Evolutionary conservation across 176 grass and related monocot genomes (phyloP).

Genomic region (Zizania latifolia): DNA sequence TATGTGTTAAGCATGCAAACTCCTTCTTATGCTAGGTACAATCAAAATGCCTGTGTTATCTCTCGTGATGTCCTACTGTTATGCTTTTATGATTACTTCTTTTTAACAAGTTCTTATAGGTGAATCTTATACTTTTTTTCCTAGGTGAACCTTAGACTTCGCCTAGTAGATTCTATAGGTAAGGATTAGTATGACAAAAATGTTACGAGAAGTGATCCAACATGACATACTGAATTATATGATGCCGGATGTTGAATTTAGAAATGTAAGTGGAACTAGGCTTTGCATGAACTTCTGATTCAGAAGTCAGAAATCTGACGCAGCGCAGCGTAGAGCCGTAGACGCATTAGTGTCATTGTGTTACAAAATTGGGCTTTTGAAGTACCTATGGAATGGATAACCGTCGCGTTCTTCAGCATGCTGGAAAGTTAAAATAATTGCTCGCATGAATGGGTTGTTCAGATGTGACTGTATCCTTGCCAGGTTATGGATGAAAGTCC

Average conservation of each 20-base stretch:
- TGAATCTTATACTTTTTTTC: neutral
- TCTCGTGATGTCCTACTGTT: neutral
- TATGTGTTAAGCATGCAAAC: slow-evolving; percentile 2
- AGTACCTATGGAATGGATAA: too few relatives aligned
- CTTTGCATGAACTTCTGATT: neutral
- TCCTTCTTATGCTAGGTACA: slow-evolving; percentile 23
- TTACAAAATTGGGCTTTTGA: too few relatives aligned
- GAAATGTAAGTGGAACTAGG: neutral
- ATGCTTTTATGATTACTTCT: neutral
- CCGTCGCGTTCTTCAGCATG: too few relatives aligned
- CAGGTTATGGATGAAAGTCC: neutral
- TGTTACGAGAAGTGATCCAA: neutral
- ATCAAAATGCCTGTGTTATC: neutral
- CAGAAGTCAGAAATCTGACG: neutral
- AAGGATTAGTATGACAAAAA: neutral
- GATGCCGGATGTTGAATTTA: neutral
- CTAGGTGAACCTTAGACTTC: neutral
- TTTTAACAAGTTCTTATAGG: neutral
- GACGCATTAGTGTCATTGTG: neutral
- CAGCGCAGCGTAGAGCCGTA: too few relatives aligned
- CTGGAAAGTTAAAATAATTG: neutral
- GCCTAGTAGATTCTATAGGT: neutral
- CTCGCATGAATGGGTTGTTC: neutral
- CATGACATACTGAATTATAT: neutral
- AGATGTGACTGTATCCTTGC: too few relatives aligned